Evolutionary conservation across 2,329 filamentous ascomycete species (phyloP), one percentile per base, ranked within the genome.

Genomic region (Colletotrichum viniferum): DNA sequence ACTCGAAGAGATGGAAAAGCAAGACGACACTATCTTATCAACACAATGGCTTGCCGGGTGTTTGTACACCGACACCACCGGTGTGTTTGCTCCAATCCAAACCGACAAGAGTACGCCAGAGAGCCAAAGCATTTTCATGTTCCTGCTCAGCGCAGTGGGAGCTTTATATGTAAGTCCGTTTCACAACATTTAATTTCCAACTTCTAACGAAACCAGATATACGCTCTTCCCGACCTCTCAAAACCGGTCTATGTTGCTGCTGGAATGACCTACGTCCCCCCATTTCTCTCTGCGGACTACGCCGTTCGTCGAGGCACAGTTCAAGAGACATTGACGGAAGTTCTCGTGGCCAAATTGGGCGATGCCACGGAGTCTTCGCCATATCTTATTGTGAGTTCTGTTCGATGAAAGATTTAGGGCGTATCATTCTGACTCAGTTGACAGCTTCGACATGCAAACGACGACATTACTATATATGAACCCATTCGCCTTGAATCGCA

Each of bases 401-500:
- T 21, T 16, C 18, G 43, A 5, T 28, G 43, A 16, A 28, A 34
- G 12, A 9, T 28, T 7, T 21, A 16, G 1, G 3, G 14, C 32
- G 10, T 34, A 38, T 38, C 36, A 76, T 72, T 62, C 55, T 77
- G 74, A 52, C 16, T 18, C 13, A n/a, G 48, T 61, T 21, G 72
- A 21, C 77, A 96, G 94, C 87, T 96, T 32, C 94, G 96, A 66
- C 95, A 95, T 64, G 89, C 91, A 12, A 93, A 92, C 74, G 94
- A 98, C 77, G 96, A 98, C 81, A 86, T 98, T 38, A 94, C 94
- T 13, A 90, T 98, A 61, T 99, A 98, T 82, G 92, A 97, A 81
- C 96, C 96, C 2, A 94, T 95, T 79, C 88, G 91, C 56, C 86
- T 86, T 76, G 85, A 81, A 52, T 81, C 80, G 32, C 83, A 83